Evolutionary conservation across 1,139 yeast species (phyloP), one percentile per base, ranked within the genome.

Genomic region (Lodderomyces parapsilosis): DNA sequence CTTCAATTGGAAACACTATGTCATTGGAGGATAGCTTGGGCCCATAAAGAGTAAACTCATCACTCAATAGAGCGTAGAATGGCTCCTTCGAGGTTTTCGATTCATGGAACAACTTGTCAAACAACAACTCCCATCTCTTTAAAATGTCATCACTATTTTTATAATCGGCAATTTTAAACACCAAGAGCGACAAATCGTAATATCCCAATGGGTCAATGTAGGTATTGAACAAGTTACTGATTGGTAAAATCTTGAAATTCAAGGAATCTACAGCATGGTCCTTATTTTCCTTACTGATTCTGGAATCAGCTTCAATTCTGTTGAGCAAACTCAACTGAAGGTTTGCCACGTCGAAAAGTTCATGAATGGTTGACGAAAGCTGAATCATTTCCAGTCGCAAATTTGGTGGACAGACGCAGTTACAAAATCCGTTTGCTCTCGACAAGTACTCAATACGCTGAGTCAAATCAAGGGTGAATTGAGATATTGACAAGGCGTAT

Each of bases 391-490:
- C 80, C 56, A 86, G 95, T 52, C 94, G 77, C 55, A 83, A 74
- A 47, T 77, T 80, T 25, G 94, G 90, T 18, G 94, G 86, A 51
- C 93, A 83, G 24, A 81, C 82, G 61, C 96, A 85, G 56, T 87
- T 87, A 59, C 96, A 87, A 68, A 88, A 91, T 2, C 96, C 96
- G 60, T 86, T 86, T 1, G 97, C 98, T 52, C 98, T 78, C 1
- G 97, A 87, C 47, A 93, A 73, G 57, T 80, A 90, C 61, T 91
- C 97, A 40, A 93, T 84, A 60, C 99, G 78, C 54, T 86, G 85
- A 33, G 78, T 74, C 49, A 93, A 73, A 33, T 76, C 67, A 43
- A 93, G 71, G 11, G 77, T 76, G 60, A 90, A 90, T 43, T 83
- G 86, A 22, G 95, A 83, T 18, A 81, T 71, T 0, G 97, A 85